Base-by-base conservation (phyloP, 495 filamentous ascomycete genomes). In the Lepidopterella palustris region DNA sequence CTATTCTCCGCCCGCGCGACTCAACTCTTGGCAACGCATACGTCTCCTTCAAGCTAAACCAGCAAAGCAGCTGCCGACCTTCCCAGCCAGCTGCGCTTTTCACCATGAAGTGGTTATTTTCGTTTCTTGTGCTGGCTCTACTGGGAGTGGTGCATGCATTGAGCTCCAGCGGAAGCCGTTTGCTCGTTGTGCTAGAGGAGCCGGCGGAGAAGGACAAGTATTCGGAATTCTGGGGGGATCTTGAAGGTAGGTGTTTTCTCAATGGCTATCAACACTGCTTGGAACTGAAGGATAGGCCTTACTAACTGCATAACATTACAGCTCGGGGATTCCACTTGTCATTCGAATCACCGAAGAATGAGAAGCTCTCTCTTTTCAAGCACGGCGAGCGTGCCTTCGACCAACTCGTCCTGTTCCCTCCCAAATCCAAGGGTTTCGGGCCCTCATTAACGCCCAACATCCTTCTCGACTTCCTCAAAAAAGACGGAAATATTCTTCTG, bases 131-230 rank as follows among this genome's bases (percentile, higher is more conserved):
- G 35, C 74, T 87, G 61, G 74, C 80, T 67, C 79, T 89, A 55
- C 75, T 83, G 65, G 78, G 83, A 68, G 73, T 80, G 35, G 88
- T 85, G 62, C 79, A 87, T 69, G 89, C 90, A 42, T 72, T 90
- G 67, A 95, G 91, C 77, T 86, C 82, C 60, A 85, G 81, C 55
- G 93, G 92, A 50, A 84, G 79, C 72, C 83, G 91, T 71, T 73
- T 98, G 72, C 75, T 97, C 66, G 92, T 93, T 27, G 82, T 97
- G 47, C 72, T 93, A 45, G 93, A 98, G 68, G 90, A 97, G 60
- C 74, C 80, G 55, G 78, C 79, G 32, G 89, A 95, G 66, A 89
- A 89, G 77, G 79, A 79, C 52, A 79, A 77, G 58, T 98, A 93
- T 73, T 88, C 87, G 48, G 85, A 82, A 66, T 90, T 97, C 70